These are phyloP conservation scores for Epichloe uncinata DNA, from an alignment of 2,329 filamentous ascomycete species.

Conservation along the genomic window DNA sequence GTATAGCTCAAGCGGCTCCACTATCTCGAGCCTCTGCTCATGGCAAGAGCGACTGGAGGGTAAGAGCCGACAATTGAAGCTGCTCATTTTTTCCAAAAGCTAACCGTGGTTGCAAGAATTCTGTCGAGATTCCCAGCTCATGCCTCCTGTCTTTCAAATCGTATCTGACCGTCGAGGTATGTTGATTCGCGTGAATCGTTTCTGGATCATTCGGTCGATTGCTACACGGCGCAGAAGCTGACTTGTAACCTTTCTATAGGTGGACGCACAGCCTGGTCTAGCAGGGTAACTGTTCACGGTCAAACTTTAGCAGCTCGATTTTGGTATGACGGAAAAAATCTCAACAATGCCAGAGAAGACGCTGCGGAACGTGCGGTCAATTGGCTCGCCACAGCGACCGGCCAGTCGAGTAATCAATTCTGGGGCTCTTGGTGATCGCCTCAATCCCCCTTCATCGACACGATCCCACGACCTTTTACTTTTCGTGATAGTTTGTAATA, in stretches of 20 bases:
- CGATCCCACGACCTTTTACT: background rate
- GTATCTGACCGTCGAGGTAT: slow-evolving; percentile 64
- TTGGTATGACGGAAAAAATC: slow-evolving; percentile 83
- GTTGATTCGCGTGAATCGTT: slow-evolving; percentile 10
- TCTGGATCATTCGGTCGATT: background rate
- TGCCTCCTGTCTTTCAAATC: slow-evolving; percentile 51
- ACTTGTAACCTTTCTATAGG: slow-evolving; percentile 33
- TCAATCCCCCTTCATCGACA: background rate
- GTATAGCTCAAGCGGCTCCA: slow-evolving; percentile 12
- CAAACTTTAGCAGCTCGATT: slow-evolving; percentile 57
- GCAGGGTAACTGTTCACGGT: slow-evolving; percentile 59
- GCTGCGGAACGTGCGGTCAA: slow-evolving; percentile 71
- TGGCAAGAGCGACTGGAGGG: slow-evolving; percentile 47
- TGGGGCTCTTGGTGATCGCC: slow-evolving; percentile 12
- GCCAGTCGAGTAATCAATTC: slow-evolving; percentile 12
- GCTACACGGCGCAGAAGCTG: background rate
- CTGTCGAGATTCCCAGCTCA: slow-evolving; percentile 40
- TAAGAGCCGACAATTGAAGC: slow-evolving; percentile 14
- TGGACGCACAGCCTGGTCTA: slow-evolving; percentile 84
- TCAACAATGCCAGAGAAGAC: slow-evolving; percentile 81
- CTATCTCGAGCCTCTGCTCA: slow-evolving; percentile 11
- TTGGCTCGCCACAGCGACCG: slow-evolving; percentile 32
- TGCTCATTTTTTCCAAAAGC: background rate
- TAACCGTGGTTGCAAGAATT: slow-evolving; percentile 30
- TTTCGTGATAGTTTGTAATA: background rate